These are phyloP conservation scores for Rubia peregrina DNA, from an alignment of 305 asterid genomes.

Conservation along the genomic window DNA sequence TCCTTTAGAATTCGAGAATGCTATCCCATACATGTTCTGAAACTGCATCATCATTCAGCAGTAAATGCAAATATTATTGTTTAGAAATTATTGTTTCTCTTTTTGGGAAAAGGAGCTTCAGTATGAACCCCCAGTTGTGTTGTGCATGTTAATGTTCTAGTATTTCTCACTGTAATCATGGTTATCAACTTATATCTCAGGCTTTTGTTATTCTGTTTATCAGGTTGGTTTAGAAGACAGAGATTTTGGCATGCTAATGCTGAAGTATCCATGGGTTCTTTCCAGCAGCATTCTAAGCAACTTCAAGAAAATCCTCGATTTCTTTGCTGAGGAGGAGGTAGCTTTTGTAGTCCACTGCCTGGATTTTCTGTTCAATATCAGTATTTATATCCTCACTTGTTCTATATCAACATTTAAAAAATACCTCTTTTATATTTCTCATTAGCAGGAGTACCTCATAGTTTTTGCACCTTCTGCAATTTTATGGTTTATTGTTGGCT, in stretches of 20 bases:
- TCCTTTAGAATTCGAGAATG: not conserved
- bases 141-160: not conserved
- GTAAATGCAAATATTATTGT: not conserved
- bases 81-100: not conserved
- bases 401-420: not conserved
- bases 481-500: not conserved
- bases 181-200: not conserved
- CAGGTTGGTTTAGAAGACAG: constrained; percentile 45
- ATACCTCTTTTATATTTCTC: not conserved
- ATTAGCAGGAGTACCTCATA: not conserved
- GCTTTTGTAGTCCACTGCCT: not conserved
- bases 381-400: not conserved
- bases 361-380: not conserved
- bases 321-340: constrained; percentile 75
- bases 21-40: not conserved
- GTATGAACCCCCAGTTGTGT: not conserved
- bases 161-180: not conserved
- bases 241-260: constrained; percentile 57
- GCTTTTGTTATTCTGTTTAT: constrained; percentile 16
- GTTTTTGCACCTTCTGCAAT: constrained; percentile 3
- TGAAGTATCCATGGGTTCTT: constrained; percentile 91
- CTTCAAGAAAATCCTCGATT: constrained; percentile 44
- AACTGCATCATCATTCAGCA: not conserved
- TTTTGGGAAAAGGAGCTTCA: not conserved
- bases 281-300: constrained; percentile 58